A percentile compares a stretch with the other conserved stretches of the same genome.
phyloP scores from a whole-genome alignment of 2,329 filamentous ascomycete species.

The Colletotrichum noveboracense region DNA sequence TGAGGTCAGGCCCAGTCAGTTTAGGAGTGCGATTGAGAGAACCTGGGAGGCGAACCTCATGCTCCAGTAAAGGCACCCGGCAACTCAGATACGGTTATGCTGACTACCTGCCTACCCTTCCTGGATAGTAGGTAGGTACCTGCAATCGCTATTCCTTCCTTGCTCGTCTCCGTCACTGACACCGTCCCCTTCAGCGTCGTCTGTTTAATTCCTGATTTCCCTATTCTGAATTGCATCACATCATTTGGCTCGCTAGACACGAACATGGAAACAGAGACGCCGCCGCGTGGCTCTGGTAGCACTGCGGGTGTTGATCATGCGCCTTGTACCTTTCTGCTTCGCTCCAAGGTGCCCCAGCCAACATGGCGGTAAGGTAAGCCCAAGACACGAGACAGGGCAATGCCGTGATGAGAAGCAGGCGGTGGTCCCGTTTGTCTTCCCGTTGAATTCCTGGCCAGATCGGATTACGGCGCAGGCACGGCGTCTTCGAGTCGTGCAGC shows the following conservation, averaged over 20 bases:
- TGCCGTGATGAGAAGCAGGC: not conserved
- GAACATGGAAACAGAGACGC: not conserved
- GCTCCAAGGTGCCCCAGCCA: not conserved
- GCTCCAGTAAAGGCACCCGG: not conserved
- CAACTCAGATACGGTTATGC: not conserved
- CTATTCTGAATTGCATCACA: not conserved
- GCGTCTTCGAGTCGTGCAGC: slow-evolving; percentile 2
- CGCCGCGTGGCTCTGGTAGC: not conserved
- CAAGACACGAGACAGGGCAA: not conserved
- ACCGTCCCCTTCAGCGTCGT: not conserved
- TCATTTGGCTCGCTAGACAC: not conserved
- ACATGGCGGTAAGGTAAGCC: not conserved
- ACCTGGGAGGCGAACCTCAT: not conserved
- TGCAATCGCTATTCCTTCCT: not conserved
- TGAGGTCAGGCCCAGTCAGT: not conserved
- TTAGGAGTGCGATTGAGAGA: not conserved
- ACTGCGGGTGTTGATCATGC: not conserved
- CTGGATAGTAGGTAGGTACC: not conserved
- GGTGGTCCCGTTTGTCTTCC: not conserved
- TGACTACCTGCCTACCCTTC: not conserved
- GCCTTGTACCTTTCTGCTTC: not conserved
- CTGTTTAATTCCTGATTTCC: not conserved
- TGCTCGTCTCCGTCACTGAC: not conserved
- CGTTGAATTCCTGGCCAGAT: not conserved
- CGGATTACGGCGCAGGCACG: not conserved